Evolutionary conservation across 202 grass and related monocot species (phyloP), one percentile per base, ranked within the genome.

Genomic region (Dendrocalamus latiflorus): DNA sequence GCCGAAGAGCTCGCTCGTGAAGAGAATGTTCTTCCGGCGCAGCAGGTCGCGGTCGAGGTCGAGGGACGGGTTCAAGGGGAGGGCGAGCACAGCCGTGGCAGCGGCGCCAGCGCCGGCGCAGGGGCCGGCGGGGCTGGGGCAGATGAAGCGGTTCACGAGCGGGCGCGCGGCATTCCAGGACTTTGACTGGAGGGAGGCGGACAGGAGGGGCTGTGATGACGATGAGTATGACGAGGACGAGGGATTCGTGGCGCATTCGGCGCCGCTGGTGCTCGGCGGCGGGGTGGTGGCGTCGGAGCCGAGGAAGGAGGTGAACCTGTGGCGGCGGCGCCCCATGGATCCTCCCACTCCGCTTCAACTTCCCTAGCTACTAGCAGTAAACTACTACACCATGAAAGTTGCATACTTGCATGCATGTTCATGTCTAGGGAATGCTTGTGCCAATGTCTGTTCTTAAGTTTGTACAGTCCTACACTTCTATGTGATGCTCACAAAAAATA

Each of bases 261-360:
- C 96, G 38, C 96, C 96, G 30, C 75, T 96, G 14, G 79, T 89
- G 78, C 55, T 94, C 39, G 91, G 89, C 22, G 84, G 90, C 18
- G 91, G 95, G 41, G 53, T 43, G 26, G 79, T 75, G 24, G 87
- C 65, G 71, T 62, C 66, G 22, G 93, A 96, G 83, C 87, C 87
- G 0, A 91, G 81, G 91, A 99, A 99, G 91, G 96, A 99, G 93
- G 91, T 94, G n/a, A 89, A 92, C 81, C 73, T 99, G 76, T 99
- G 96, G 96, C 90, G 88, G 84, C 94, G 96, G 11, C 94, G 96
- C 49, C 91, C 85, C 65, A 81, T 92, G 55, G 70, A 70, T 48
- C 76, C 87, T 9, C 89, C 89, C 43, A 47, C 50, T 49, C 89
- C 86, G 73, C 93, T 96, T 16, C 72, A 67, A 6, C 54, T 99